Base-by-base conservation (phyloP, 2,329 filamentous ascomycete genomes). In the Fusarium sp. region DNA sequence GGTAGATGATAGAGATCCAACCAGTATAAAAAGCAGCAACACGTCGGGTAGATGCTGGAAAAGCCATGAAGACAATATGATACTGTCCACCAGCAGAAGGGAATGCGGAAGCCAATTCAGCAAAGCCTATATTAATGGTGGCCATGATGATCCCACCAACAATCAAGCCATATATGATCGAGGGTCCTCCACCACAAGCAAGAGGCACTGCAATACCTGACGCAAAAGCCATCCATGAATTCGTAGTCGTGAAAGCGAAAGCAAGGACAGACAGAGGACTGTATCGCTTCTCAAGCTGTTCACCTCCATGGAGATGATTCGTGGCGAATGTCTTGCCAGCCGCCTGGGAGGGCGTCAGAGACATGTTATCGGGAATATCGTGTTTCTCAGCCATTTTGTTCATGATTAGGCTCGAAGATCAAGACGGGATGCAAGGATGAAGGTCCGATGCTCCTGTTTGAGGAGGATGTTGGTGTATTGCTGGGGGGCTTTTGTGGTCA, bases 61-160 rank as follows among this genome's bases (percentile, higher is more conserved):
- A 76, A 1, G 60, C 60, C 71, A 74, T 76, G 54, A 75, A 76
- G 11, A 76, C 74, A 23, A 76, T 76, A 26, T 76, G 75, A 20
- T 76, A 76, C 26, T 76, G 75, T 13, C 75, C 75, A 15, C 75
- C 75, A 9, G 73, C 73, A 2, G 74, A 76, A 10, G 75, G 75
- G 20, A 73, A 76, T 1, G 75, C 75, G 0, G 75, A 76, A 2
- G 75, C 75, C 42, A 76, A 30, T n/a, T 76, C 75, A 4, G 75
- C 75, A 7, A 76, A 76, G 27, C 75, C 75, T 20, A 70, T 48
- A 42, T 73, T 74, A 38, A 76, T 76, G 6, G 63, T 70, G 10
- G 71, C 64, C 71, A 76, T 76, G 44, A 75, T 35, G 7, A 76
- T 50, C 3, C 69, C 73, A 2, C 69, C 73, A 5, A 55, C 68